Percentiles rank a stretch among this genome's conserved stretches.
phyloP scores from a whole-genome alignment of 2,329 filamentous ascomycete genomes.

The Neopestalotiopsis sp. region DNA sequence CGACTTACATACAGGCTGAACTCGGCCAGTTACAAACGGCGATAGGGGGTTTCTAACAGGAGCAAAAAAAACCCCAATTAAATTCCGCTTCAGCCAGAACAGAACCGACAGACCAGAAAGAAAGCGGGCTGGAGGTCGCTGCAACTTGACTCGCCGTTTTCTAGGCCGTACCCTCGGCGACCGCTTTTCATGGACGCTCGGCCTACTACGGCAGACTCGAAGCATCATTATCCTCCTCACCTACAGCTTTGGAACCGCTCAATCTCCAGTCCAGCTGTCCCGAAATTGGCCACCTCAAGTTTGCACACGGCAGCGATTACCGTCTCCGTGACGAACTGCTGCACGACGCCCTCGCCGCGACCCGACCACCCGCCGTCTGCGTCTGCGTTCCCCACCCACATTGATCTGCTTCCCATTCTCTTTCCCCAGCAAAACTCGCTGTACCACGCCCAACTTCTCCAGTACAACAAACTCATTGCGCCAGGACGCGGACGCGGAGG shows the following conservation, averaged over 20 bases:
- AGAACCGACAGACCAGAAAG: constrained; percentile 6
- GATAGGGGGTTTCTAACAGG: constrained; percentile 1
- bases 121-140: constrained; percentile 9
- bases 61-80: neutral
- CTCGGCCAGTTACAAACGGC: neutral
- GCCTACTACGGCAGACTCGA: constrained; percentile 54
- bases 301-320: constrained; percentile 20
- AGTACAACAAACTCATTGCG: constrained; percentile 71
- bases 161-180: constrained; percentile 22
- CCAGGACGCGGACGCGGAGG: constrained; percentile 58
- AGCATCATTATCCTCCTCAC: constrained; percentile 51
- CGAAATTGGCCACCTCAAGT: constrained; percentile 35
- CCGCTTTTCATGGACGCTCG: constrained; percentile 57
- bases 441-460: constrained; percentile 66
- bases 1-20: neutral
- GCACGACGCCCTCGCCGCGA: constrained; percentile 8
- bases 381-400: constrained; percentile 42
- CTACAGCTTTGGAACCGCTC: constrained; percentile 45
- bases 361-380: constrained; percentile 24
- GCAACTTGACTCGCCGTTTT: constrained; percentile 8
- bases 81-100: neutral
- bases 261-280: constrained; percentile 39
- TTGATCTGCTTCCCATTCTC: constrained; percentile 63
- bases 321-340: constrained; percentile 13
- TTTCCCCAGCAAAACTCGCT: constrained; percentile 64